Evolutionary conservation across 2,329 filamentous ascomycete genomes (phyloP).

Genomic region (Paecilomyces variotii): DNA sequence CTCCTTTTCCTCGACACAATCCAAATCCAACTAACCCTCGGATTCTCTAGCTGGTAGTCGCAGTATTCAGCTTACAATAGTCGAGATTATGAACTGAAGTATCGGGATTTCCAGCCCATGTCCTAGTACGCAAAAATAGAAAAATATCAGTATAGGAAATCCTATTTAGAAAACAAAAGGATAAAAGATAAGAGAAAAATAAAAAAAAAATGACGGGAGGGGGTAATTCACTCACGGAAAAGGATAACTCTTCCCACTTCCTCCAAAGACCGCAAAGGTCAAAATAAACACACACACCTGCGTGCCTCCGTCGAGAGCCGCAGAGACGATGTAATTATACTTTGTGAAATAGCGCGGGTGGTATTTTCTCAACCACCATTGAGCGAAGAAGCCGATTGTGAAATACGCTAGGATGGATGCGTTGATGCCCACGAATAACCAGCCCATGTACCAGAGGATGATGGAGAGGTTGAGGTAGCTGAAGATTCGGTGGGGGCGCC

Average conservation of each 20-base stretch:
- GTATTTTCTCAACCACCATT: slow-evolving; percentile 12
- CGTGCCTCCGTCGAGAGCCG: slow-evolving; percentile 28
- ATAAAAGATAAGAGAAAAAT: not conserved
- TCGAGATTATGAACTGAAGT: slow-evolving; percentile 4
- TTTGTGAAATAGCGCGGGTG: slow-evolving; percentile 21
- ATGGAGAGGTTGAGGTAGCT: slow-evolving; percentile 35
- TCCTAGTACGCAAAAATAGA: not conserved
- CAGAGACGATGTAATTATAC: slow-evolving; percentile 29
- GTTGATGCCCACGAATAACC: slow-evolving; percentile 37
- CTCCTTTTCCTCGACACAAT: no score
- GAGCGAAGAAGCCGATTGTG: slow-evolving; percentile 12
- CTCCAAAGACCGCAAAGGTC: slow-evolving; percentile 28
- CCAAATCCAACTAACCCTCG: no score
- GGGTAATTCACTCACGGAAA: slow-evolving; percentile 14
- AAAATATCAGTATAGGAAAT: not conserved
- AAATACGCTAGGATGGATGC: slow-evolving; percentile 22
- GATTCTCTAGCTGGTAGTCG: not conserved
- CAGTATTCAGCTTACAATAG: slow-evolving; percentile 7
- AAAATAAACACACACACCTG: slow-evolving; percentile 29
- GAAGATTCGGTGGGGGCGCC: slow-evolving; percentile 20
- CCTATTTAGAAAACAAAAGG: not conserved
- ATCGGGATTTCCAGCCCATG: slow-evolving; percentile 7
- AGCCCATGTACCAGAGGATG: slow-evolving; percentile 36
- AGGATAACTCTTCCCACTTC: slow-evolving; percentile 11
- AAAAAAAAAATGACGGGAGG: not conserved